Base-by-base conservation (phyloP, 2,329 filamentous ascomycete species). In the Beauveria brongniartii region DNA sequence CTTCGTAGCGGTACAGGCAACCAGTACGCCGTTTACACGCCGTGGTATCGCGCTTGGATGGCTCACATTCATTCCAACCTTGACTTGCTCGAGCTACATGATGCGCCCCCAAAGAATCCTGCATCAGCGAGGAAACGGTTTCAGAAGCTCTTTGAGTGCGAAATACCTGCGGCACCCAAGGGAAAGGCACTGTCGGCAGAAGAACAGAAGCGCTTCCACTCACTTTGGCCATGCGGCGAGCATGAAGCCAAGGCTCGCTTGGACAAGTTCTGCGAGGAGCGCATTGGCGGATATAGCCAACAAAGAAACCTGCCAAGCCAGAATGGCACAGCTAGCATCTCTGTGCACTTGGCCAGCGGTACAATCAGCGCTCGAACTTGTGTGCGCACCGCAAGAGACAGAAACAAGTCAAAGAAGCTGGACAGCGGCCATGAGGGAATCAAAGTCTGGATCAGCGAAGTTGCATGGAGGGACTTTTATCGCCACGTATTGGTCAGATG, bases 401-500 rank as follows among this genome's bases (percentile, higher is more conserved):
- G 77, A 34, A 90, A 90, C 67, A 84, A 77, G 28, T 82, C 81
- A 1, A 84, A 82, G 70, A 83, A 84, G 61, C 79, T 96, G 1
- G 83, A 91, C 63, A 82, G 77, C 1, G 88, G 88, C 0, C 80
- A 82, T 22, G 73, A 82, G 18, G 90, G 89, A 0, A 87, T 90
- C 61, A 78, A 82, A 55, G 78, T 80, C 0, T 95, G 90, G 90
- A 91, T 94, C 64, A 86, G 86, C 58, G 91, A 95, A 72, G 80
- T 95, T 3, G 91, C 90, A 0, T 94, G 91, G 91, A 80, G 91
- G 16, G 91, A 95, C 68, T 95, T 95, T 69, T 95, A 95, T 75
- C 91, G 87, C 68, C 90, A 94, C 70, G 89, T 96, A 3, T 75
- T 96, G 5, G 89, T 87, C 0, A 78, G 92, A 63, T 96, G 91